Evolutionary conservation across 1,284 basidiomycete genomes (phyloP).

Genomic region (Ustilago nuda): DNA sequence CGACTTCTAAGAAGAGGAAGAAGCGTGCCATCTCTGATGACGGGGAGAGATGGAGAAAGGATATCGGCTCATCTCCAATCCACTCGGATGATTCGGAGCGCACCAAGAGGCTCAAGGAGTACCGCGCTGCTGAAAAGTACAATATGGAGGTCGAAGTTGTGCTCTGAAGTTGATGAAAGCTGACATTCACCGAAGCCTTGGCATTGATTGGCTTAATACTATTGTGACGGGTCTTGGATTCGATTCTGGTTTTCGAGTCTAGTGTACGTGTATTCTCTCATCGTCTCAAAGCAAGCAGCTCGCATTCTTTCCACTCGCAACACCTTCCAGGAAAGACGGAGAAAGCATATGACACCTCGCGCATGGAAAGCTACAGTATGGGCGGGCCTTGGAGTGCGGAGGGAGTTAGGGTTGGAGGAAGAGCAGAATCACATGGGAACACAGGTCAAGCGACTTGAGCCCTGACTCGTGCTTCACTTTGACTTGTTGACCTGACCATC

Average conservation of each 20-base stretch:
- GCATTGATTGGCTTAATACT: not conserved
- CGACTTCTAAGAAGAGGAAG: conserved; percentile 16
- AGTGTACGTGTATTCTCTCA: not conserved
- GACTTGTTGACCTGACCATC: conserved; percentile 14
- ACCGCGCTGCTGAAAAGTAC: conserved; percentile 25
- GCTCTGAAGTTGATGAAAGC: conserved; percentile 13
- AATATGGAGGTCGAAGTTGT: conserved; percentile 26
- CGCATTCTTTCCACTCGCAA: not conserved
- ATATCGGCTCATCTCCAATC: conserved; percentile 17
- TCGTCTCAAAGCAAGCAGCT: not conserved
- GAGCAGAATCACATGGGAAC: not conserved
- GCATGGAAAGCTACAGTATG: too few relatives aligned
- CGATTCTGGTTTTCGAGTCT: not conserved
- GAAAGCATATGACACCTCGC: not conserved
- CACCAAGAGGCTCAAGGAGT: conserved; percentile 33
- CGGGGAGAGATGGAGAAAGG: conserved; percentile 12
- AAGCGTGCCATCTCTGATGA: conserved; percentile 2
- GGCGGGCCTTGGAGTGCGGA: too few relatives aligned
- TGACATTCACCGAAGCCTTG: not conserved
- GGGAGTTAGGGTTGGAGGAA: too few relatives aligned
- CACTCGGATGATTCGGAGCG: conserved; percentile 37
- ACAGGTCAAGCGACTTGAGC: not conserved
- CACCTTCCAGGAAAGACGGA: not conserved
- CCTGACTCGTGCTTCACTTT: conserved; percentile 8
- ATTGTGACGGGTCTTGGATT: not conserved